Evolutionary conservation across 768 basidiomycete species (phyloP), one percentile per base, ranked within the genome.

Genomic region (Megacollybia marginata): DNA sequence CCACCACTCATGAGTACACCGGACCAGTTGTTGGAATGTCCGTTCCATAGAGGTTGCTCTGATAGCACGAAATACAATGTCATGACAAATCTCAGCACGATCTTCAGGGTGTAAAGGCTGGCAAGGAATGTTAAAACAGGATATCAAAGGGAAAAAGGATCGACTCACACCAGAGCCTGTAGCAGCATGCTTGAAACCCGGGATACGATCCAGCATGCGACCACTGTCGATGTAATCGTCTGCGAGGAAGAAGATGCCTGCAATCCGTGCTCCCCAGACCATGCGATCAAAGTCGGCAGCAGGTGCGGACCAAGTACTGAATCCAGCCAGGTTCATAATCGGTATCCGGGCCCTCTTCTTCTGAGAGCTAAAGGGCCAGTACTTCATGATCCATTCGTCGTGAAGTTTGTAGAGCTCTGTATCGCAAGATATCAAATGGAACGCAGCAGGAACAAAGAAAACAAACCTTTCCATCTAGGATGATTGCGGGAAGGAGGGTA

Each of bases 401-500:
- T 52, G 49, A 23, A 52, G 47, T n/a, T 36, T 8, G 33, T 52
- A 52, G 4, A 52, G 13, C 33, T 52, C 51, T 52, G n/a, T n/a
- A n/a, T n/a, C n/a, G n/a, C n/a, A n/a, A n/a, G n/a, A n/a, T n/a
- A n/a, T n/a, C n/a, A n/a, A n/a, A n/a, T n/a, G n/a, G n/a, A n/a
- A n/a, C n/a, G n/a, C n/a, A n/a, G n/a, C n/a, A n/a, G n/a, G n/a
- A n/a, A n/a, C n/a, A n/a, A n/a, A n/a, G n/a, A n/a, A n/a, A n/a
- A n/a, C n/a, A 40, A n/a, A 50, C 52, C 52, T 53, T 53, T 51
- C 52, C 52, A 53, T 46, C 52, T 34, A 4, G 52, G 50, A 42
- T 53, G 52, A 6, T 28, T 28, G 2, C 23, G 50, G 11, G 52
- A n/a, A 35, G 52, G 52, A 23, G 52, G 52, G 18, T 28, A 28